Base-by-base conservation (phyloP, 1,284 basidiomycete genomes). In the Apiotrichum gracile region DNA sequence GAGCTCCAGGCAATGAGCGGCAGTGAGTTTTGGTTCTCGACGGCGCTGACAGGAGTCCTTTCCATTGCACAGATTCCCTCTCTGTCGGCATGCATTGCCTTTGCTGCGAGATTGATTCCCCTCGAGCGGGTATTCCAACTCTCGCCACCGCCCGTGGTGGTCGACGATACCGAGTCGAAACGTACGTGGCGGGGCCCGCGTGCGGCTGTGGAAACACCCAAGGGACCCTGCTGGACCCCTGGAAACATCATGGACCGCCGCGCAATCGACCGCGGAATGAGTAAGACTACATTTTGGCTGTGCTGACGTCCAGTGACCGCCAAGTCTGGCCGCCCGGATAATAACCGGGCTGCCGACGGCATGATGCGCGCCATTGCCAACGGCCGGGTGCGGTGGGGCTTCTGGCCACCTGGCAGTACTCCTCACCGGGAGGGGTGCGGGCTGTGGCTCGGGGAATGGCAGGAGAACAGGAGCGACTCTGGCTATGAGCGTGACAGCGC, bases 51-150 rank as follows among this genome's bases (percentile, higher is more conserved):
- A 0, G 26, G 47, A 58, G 57, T 91, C 63, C 78, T 96, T 14
- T 89, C 90, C 6, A 93, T 96, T 57, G 87, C 85, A 21, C 86
- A 85, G 62, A 84, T 93, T 50, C 85, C 88, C 25, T 88, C 88
- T 0, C 78, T 91, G 17, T 82, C 87, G 0, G 80, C 85, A 21
- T 91, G 87, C 66, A 80, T 88, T 26, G 76, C 85, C 62, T 84
- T 83, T 62, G 83, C 84, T 9, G 81, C 83, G 5, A 77, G 81
- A 48, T 78, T 85, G 40, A 76, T 96, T 16, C 90, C 91, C 0
- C 77, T 96, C 39, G 92, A 97, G 72, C 72, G 73, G 13, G 80
- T 91, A 22, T 80, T 87, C 52, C 75, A 74, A 1, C 78, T 94
- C 10, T 62, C 69, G 0, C 65, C n/a, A n/a, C n/a, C 62, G 0